Base-by-base conservation (phyloP, 2,329 filamentous ascomycete genomes). In the Fusarium sterilihyphosum region DNA sequence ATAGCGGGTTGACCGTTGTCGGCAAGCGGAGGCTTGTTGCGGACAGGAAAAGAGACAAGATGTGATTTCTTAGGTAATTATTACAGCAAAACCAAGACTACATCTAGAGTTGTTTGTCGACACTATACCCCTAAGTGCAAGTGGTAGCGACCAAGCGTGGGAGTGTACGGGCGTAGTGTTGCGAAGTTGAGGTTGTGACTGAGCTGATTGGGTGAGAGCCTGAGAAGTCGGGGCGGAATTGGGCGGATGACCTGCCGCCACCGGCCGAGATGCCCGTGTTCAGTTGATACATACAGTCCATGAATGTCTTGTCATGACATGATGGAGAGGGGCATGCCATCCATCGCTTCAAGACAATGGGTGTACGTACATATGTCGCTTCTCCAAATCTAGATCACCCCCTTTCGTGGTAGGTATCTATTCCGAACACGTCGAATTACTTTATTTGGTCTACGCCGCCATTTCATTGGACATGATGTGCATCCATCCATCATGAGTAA, bases 51-150 rank as follows among this genome's bases (percentile, higher is more conserved):
- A 46, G 65, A 46, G 24, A 50, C 31, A 20, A 53, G 35, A 65
- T 59, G 66, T 56, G 52, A 47, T 22, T n/a, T 61, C 22, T 79
- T 79, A 78, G 75, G 77, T 78, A 78, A 78, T 78, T 78, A 60
- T 75, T 78, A 77, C 75, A 76, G 57, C 68, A 75, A 65, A 76
- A 49, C 41, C 67, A 41, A 64, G 49, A 54, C 31, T 62, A 47
- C 50, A 38, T 58, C 61, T 65, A 20, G 65, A 73, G 41, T 65
- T 72, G 77, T 59, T 75, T 65, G 66, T 71, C 67, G 74, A 76
- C 78, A 81, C 86, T 88, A 88, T 85, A 85, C 87, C 87, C 85
- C 85, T 88, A 88, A 88, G 87, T 87, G 87, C 87, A 88, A 86
- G 86, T 88, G 81, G 81, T 84, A 81, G 82, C 84, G 85, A 76